phyloP scores from a whole-genome alignment of 306 rosid genomes.

The Castanopsis chinensis region DNA sequence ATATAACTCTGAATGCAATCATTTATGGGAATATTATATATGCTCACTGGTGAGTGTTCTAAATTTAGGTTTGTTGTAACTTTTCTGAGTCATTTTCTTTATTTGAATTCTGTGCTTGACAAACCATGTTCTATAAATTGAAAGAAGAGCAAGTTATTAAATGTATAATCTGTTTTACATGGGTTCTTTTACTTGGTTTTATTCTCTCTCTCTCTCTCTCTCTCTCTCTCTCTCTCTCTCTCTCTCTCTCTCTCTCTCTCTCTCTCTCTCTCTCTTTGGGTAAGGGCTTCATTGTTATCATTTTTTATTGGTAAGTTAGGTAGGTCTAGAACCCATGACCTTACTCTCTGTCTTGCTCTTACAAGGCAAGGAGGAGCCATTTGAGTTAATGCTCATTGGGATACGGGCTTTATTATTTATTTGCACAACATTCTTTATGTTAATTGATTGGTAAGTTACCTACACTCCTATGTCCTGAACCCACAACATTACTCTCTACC shows the following conservation, averaged over 20 bases:
- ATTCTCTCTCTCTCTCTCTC: background rate
- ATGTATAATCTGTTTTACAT: too few relatives aligned
- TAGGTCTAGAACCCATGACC: background rate
- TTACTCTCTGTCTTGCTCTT: background rate
- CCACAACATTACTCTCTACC: background rate
- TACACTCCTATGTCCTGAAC: background rate
- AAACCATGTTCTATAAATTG: background rate
- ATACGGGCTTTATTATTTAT: background rate
- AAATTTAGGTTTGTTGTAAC: constrained; percentile 6
- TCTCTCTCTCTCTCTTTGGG: background rate
- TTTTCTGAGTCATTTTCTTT: constrained; percentile 10
- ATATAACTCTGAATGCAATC: constrained; percentile 71
- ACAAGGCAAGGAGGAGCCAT: background rate
- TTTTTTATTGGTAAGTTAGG: background rate
- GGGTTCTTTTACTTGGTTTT: background rate
- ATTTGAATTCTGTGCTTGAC: background rate
- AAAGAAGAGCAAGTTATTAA: background rate
- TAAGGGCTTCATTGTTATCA: background rate
- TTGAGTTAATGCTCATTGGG: background rate
- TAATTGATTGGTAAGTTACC: background rate
- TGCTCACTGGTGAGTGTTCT: constrained; percentile 75
- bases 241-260: too few relatives aligned
- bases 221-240: too few relatives aligned
- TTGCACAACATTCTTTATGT: background rate
- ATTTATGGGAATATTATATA: constrained; percentile 87